phyloP scores from a whole-genome alignment of 805 yeast genomes.

The Spathaspora arborariae region DNA sequence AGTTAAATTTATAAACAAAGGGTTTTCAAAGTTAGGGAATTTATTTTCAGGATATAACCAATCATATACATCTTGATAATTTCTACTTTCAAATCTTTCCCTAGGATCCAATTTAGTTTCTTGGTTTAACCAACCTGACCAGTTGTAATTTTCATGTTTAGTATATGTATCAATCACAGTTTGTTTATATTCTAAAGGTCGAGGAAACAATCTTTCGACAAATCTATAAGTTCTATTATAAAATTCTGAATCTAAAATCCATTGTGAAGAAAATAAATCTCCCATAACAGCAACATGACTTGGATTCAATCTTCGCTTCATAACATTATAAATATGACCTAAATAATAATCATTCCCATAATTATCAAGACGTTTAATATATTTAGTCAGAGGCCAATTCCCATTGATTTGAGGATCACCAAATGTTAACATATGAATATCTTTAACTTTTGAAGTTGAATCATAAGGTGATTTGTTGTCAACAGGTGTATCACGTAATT shows the following conservation, averaged over 20 bases:
- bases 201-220: constrained; percentile 63
- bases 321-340: constrained; percentile 72
- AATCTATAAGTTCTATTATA: constrained; percentile 73
- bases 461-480: constrained; percentile 10
- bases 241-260: constrained; percentile 89
- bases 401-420: constrained; percentile 99
- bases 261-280: constrained; percentile 88
- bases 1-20: constrained; percentile 74
- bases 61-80: constrained; percentile 56
- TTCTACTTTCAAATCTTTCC: constrained; percentile 32
- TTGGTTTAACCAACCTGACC: constrained; percentile 43
- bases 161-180: constrained; percentile 45
- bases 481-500: constrained; percentile 3
- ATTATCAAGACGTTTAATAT: constrained; percentile 73
- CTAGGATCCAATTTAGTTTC: constrained; percentile 37
- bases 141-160: constrained; percentile 52
- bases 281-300: constrained; percentile 87
- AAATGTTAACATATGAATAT: constrained; percentile 69
- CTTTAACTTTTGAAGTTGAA: constrained; percentile 23
- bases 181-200: constrained; percentile 48
- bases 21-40: constrained; percentile 45
- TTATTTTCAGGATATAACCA: constrained; percentile 47
- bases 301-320: constrained; percentile 66
- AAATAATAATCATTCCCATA: constrained; percentile 86
- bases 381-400: constrained; percentile 65